Percentiles rank a stretch among this genome's conserved stretches.
phyloP scores from a whole-genome alignment of 805 yeast species.

The Saccharomycopsis amapae region DNA sequence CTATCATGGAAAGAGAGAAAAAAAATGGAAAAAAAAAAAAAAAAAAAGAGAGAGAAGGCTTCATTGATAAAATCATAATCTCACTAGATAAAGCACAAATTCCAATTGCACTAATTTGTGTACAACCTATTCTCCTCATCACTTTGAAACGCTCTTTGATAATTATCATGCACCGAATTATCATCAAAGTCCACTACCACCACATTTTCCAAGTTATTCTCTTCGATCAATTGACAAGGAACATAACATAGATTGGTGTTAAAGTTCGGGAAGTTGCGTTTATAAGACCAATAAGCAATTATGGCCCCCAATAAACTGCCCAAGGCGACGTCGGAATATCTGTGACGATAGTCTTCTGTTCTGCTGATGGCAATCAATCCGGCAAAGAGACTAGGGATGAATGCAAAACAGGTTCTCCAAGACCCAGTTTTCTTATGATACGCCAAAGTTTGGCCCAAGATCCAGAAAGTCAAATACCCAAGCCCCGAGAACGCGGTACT shows the following conservation, averaged over 20 bases:
- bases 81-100: no score
- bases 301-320: slow-evolving; percentile 64
- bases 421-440: slow-evolving; percentile 46
- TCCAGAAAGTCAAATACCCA: slow-evolving; percentile 58
- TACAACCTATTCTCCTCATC: slow-evolving; percentile 2
- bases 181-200: slow-evolving; percentile 11
- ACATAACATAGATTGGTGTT: slow-evolving; percentile 22
- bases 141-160: slow-evolving; percentile 1
- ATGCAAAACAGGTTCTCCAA: slow-evolving; percentile 53
- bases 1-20: no score
- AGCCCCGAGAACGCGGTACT: slow-evolving; percentile 64
- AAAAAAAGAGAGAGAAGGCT: no score
- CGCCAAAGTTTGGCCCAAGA: slow-evolving; percentile 56
- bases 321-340: slow-evolving; percentile 75
- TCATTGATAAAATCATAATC: no score
- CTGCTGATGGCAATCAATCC: slow-evolving; percentile 73
- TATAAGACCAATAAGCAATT: slow-evolving; percentile 43
- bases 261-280: slow-evolving; percentile 35
- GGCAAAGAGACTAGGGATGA: slow-evolving; percentile 60
- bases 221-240: slow-evolving; percentile 17
- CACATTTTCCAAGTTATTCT: slow-evolving; percentile 11
- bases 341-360: slow-evolving; percentile 90
- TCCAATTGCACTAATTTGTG: no score
- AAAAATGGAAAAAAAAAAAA: no score
- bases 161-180: no score